phyloP scores from a whole-genome alignment of 2,329 filamentous ascomycete species.

The Alternaria metachromatica region DNA sequence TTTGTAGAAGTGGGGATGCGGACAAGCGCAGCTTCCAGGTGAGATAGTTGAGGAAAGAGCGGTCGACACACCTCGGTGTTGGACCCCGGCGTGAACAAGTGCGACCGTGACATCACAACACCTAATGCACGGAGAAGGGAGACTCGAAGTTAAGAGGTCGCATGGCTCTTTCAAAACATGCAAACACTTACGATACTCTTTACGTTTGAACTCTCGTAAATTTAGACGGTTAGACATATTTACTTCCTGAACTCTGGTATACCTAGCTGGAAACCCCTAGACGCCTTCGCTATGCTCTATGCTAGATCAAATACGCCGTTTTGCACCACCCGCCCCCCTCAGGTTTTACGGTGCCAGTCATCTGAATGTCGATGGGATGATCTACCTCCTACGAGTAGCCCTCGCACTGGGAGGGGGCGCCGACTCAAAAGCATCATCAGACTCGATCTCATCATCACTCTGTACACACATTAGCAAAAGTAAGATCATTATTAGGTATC shows the following conservation, averaged over 20 bases:
- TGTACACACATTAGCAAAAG: conserved; percentile 19
- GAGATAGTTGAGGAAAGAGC: conserved; percentile 4
- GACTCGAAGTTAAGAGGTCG: rapidly evolving
- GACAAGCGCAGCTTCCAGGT: conserved; percentile 7
- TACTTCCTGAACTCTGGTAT: background rate
- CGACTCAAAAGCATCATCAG: conserved; percentile 51
- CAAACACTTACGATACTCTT: background rate
- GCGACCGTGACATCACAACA: background rate
- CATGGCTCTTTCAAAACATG: background rate
- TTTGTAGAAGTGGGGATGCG: conserved; percentile 12
- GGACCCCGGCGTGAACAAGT: background rate
- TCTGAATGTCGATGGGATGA: background rate
- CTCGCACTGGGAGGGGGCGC: conserved; percentile 29
- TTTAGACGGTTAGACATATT: background rate
- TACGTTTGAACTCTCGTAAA: background rate
- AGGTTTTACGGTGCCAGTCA: background rate
- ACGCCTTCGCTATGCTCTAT: conserved; percentile 34
- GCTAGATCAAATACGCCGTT: background rate
- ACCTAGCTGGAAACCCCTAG: background rate
- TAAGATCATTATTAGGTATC: background rate
- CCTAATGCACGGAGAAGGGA: background rate
- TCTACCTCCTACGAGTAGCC: conserved; percentile 34
- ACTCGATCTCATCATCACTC: conserved; percentile 53
- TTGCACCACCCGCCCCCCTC: background rate
- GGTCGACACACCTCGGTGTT: background rate